phyloP scores from a whole-genome alignment of 2,329 filamentous ascomycete species.

The Diplocarpon mali region DNA sequence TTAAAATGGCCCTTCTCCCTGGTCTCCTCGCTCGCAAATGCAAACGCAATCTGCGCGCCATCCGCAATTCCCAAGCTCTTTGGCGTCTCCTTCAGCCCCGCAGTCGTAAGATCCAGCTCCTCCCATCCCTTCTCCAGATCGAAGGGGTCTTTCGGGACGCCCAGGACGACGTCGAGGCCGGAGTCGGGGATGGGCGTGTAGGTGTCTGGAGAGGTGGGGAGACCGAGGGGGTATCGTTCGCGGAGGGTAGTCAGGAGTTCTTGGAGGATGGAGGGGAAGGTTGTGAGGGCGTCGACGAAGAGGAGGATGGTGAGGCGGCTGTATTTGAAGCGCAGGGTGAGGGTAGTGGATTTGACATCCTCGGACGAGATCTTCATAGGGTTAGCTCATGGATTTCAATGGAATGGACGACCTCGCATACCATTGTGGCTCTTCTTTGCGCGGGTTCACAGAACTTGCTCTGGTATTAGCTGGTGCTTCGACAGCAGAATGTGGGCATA shows the following conservation, averaged over 20 bases:
- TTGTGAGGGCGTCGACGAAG: slow-evolving; percentile 48
- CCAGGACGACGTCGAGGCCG: slow-evolving; percentile 34
- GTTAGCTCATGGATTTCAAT: not conserved
- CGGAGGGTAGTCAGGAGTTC: too few species aligned
- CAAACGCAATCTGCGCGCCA: slow-evolving; percentile 31
- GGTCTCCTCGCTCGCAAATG: slow-evolving; percentile 29
- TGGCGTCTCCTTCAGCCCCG: slow-evolving; percentile 27
- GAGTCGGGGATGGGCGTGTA: slow-evolving; percentile 28
- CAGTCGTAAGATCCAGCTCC: slow-evolving; percentile 28
- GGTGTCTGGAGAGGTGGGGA: slow-evolving; percentile 29
- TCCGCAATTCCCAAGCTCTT: slow-evolving; percentile 30
- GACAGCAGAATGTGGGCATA: too few species aligned
- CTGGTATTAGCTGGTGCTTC: not conserved
- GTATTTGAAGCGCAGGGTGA: slow-evolving; percentile 63
- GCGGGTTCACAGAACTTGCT: not conserved
- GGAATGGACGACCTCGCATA: not conserved
- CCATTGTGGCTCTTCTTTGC: not conserved
- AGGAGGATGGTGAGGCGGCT: slow-evolving; percentile 61
- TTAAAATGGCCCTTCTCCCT: slow-evolving; percentile 12
- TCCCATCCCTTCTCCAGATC: slow-evolving; percentile 40
- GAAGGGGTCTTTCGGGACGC: slow-evolving; percentile 34
- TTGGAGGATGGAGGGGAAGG: slow-evolving; percentile 49
- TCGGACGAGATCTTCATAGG: slow-evolving; percentile 8
- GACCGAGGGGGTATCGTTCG: slow-evolving; percentile 43
- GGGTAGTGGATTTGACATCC: slow-evolving; percentile 36